A percentile compares a stretch with the other conserved stretches of the same genome.
Conservation (phyloP, 164 flowering plant species). For the Macadamia tetraphylla region DNA sequence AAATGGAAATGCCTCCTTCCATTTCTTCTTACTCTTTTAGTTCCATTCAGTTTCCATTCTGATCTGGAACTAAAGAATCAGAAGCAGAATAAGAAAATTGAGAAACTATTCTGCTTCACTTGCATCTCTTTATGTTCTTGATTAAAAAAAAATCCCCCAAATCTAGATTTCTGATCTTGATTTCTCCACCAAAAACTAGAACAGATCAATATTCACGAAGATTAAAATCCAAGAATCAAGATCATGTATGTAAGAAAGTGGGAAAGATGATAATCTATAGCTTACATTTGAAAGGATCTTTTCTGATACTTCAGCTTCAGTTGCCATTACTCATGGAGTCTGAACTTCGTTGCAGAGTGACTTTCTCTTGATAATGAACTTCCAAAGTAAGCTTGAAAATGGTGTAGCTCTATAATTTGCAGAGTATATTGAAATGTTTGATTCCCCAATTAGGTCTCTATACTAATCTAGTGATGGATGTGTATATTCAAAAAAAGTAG, state of each 20-base stretch:
- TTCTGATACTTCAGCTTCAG: slow-evolving; percentile 33
- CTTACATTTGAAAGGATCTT: slow-evolving; percentile 25
- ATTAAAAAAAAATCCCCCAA: too few species aligned
- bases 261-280: slow-evolving; percentile 6
- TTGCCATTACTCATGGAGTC: slow-evolving; percentile 34
- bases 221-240: too few species aligned
- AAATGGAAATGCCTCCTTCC: not conserved
- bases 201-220: too few species aligned
- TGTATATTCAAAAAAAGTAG: not conserved
- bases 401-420: too few species aligned
- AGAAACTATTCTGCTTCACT: too few species aligned
- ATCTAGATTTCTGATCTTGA: too few species aligned
- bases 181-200: too few species aligned
- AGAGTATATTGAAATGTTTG: too few species aligned
- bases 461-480: too few species aligned
- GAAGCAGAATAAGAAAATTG: not conserved
- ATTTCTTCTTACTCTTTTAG: not conserved
- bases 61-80: not conserved
- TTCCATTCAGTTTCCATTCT: not conserved
- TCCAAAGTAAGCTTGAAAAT: slow-evolving; percentile 1
- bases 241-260: not conserved
- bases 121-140: too few species aligned
- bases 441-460: too few species aligned
- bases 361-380: slow-evolving; percentile 1
- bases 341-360: not conserved